phyloP scores from a whole-genome alignment of 768 basidiomycete species.

The Tulasnella sp. region DNA sequence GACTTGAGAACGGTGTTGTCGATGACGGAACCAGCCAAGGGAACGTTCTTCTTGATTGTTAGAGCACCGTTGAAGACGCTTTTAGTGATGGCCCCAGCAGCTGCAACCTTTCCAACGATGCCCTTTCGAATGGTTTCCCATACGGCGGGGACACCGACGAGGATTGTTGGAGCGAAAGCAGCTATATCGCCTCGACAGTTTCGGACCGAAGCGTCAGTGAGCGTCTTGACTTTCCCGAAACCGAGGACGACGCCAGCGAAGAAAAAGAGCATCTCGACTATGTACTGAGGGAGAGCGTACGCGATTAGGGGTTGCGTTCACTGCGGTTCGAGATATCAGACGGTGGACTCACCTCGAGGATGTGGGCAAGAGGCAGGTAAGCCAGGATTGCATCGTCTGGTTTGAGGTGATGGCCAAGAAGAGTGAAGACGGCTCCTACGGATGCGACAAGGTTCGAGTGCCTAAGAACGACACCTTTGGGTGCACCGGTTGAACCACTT shows the following conservation, averaged over 20 bases:
- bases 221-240: constrained; percentile 92
- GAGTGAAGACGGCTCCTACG: constrained; percentile 73
- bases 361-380: constrained; percentile 92
- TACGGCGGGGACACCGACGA: constrained; percentile 94
- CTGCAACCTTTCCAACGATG: constrained; percentile 78
- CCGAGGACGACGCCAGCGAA: constrained; percentile 81
- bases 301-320: not conserved
- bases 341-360: constrained; percentile 60
- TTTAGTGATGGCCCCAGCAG: constrained; percentile 68
- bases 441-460: constrained; percentile 86
- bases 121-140: constrained; percentile 99
- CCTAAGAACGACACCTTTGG: constrained; percentile 91
- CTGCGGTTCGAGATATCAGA: not conserved
- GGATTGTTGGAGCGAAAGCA: constrained; percentile 81
- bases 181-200: constrained; percentile 86
- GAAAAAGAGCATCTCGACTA: constrained; percentile 80
- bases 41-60: constrained; percentile 71
- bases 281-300: constrained; percentile 51
- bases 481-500: constrained; percentile 85
- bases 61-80: constrained; percentile 79
- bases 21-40: constrained; percentile 65
- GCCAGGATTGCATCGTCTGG: constrained; percentile 74
- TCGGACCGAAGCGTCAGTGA: constrained; percentile 91
- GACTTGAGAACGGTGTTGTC: constrained; percentile 78
- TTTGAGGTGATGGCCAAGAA: constrained; percentile 60